These are phyloP conservation scores for Ustilago bromivora DNA, from an alignment of 1,284 basidiomycete genomes.

Conservation along the genomic window DNA sequence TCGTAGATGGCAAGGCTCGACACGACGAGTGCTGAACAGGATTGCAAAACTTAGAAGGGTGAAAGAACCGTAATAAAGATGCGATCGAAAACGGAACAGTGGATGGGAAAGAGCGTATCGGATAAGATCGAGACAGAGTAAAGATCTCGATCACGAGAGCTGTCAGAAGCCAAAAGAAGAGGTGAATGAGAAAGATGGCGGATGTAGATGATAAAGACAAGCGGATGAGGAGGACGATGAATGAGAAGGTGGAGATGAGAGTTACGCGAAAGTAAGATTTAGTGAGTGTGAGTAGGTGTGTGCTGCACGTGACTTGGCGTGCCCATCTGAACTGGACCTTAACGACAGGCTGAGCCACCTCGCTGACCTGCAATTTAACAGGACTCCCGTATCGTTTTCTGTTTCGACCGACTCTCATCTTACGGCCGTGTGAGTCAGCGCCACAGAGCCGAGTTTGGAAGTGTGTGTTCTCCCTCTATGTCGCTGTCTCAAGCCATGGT, in stretches of 20 bases:
- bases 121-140: background rate
- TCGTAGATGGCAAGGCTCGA: background rate
- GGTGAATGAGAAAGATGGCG: background rate
- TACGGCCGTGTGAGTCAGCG: too few relatives aligned
- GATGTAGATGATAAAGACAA: background rate
- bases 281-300: background rate
- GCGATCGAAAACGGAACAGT: conserved; percentile 10
- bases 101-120: background rate
- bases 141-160: background rate
- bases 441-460: background rate
- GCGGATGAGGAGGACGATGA: conserved; percentile 12
- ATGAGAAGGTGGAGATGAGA: background rate
- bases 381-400: too few relatives aligned
- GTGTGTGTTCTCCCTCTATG: background rate
- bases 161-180: background rate
- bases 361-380: too few relatives aligned
- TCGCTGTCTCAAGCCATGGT: background rate
- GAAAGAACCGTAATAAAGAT: background rate
- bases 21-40: background rate
- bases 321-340: too few relatives aligned
- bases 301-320: too few relatives aligned
- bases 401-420: too few relatives aligned
- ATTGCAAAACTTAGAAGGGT: background rate
- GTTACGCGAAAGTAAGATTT: background rate
- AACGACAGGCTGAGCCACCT: too few relatives aligned